Base-by-base conservation (phyloP, 2,329 filamentous ascomycete species). In the Alternaria gaisen region DNA sequence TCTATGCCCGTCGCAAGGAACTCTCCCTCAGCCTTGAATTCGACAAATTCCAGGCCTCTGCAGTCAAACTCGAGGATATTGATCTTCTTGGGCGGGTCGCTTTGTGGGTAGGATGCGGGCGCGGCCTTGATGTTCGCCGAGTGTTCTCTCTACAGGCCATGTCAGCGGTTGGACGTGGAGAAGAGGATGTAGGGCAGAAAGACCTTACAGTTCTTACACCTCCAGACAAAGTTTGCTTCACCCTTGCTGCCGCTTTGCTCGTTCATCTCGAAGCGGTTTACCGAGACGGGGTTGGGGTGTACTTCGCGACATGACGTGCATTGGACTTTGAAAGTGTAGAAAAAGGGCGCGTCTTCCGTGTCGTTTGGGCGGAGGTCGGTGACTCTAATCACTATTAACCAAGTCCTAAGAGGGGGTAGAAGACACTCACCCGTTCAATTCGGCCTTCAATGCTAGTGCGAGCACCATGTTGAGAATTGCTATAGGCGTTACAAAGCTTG, bases 171-270 rank as follows among this genome's bases (percentile, higher is more conserved):
- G 30, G 20, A 8, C 8, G 9, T 18, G 11, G 18, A 16, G 18
- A 32, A 26, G 11, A 8, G 20, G 28, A 50, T 24, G 22, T n/a
- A 42, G 65, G 72, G 65, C 54, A 66, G 64, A 70, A 61, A 64
- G 69, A 95, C 93, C 87, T 95, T 96, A 89, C 95, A 99, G 77
- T 95, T 94, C 81, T 96, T 97, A 86, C 95, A 99, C 79, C 89
- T 94, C 94, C 95, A 99, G n/a, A 99, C 95, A 80, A 99, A 99
- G 80, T 98, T 98, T 63, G 95, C 95, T 80, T 98, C 94, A 67
- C 95, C 95, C 73, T 93, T 88, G 79, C 94, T 97, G 36, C 94
- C 94, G 66, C 92, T 95, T 79, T 97, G 89, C 67, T 97, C 93
- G 76, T 96, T 94, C 73, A 84, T 86, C 77, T 98, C 94, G 83